Conservation (phyloP, 176 grass and related monocot species). For the Secale cereale region DNA sequence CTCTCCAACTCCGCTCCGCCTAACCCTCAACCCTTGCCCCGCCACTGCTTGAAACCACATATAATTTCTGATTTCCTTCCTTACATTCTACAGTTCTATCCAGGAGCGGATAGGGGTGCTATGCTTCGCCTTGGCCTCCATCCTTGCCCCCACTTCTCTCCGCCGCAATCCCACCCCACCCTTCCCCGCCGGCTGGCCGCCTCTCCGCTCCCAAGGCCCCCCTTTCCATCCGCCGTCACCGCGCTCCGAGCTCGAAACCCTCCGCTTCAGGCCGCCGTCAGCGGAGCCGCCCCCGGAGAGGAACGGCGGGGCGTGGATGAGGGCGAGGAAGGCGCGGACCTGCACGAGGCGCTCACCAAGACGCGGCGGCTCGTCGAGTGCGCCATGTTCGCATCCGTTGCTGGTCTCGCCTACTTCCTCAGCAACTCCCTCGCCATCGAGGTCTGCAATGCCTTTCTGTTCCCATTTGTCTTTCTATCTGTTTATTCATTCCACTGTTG, state of each 20-base stretch:
- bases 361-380: constrained; percentile 91
- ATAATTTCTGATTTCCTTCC: no score
- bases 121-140: constrained; percentile 20
- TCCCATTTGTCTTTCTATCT: background rate
- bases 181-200: background rate
- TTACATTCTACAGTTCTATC: no score
- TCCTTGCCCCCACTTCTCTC: background rate
- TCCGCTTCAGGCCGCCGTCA: background rate
- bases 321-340: constrained; percentile 9
- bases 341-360: constrained; percentile 44
- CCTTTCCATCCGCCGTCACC: background rate
- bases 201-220: background rate
- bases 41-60: no score
- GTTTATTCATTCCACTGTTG: background rate
- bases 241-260: background rate
- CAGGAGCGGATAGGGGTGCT: background rate
- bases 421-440: constrained; percentile 87
- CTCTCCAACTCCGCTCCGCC: no score
- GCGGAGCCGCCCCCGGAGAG: background rate
- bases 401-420: constrained; percentile 85
- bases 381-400: constrained; percentile 88
- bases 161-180: background rate
- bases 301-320: background rate
- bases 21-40: no score
- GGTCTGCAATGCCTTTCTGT: constrained; percentile 17